Evolutionary conservation across 495 filamentous ascomycete genomes (phyloP), one percentile per base, ranked within the genome.

Genomic region (Lepidopterella palustris): DNA sequence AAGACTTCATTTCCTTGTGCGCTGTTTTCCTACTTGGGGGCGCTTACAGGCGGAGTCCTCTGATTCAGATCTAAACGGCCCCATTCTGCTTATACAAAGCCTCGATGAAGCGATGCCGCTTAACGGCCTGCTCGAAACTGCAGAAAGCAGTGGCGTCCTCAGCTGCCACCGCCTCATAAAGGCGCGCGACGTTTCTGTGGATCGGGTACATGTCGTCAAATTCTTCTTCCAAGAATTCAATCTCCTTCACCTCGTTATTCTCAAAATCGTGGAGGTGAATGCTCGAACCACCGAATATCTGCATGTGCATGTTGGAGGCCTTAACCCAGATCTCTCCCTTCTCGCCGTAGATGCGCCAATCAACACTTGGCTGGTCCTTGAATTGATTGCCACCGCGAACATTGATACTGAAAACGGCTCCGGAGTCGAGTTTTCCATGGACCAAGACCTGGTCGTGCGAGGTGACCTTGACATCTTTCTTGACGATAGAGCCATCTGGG

Each of bases 281-380:
- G 15, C 71, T 71, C 13, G 70, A 61, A 23, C 70, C 66, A 1
- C 71, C 66, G 0, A 65, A 58, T 9, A 74, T 71, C 28, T 77
- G 70, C 11, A 82, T 15, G 5, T 72, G 71, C 1, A 69, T 58
- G 0, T 65, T 63, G 10, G 56, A 49, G 1, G 73, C 72, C 0
- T 73, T 72, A 18, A 85, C 64, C n/a, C 74, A 70, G 18, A 86
- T 77, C 67, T 84, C 80, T 4, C 82, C 82, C 63, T 76, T 78
- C 26, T 77, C 73, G 49, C 82, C 80, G 29, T 76, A 72, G 45
- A 87, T 80, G 0, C 66, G 71, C 84, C 82, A 86, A 18, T 74
- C 61, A 9, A 83, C 70, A 0, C 73, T 76, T 2, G 74, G 74
- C 0, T 74, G 73, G 0, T 74, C 76, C 0, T 75, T 73, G 58